Evolutionary conservation across 2,329 filamentous ascomycete species (phyloP).

Genomic region (Westerdykella aurantiaca): DNA sequence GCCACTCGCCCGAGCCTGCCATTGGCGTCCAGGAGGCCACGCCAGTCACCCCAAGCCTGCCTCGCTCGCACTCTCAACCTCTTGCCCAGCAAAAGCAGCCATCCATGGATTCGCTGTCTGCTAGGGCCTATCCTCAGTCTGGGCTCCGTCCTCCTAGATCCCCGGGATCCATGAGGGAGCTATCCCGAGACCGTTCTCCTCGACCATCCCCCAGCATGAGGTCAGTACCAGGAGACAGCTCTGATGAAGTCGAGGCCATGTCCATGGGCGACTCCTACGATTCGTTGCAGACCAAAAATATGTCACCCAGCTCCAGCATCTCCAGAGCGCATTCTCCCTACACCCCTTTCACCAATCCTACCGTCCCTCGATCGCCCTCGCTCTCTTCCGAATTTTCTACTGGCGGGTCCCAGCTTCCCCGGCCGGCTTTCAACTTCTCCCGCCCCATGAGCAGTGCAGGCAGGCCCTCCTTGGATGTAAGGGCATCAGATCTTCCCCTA

Average conservation of each 20-base stretch:
- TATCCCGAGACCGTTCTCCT: slow-evolving; percentile 20
- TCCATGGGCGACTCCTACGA: slow-evolving; percentile 56
- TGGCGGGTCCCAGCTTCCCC: slow-evolving; percentile 52
- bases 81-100: slow-evolving; percentile 35
- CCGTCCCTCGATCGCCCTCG: slow-evolving; percentile 70
- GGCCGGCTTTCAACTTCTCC: slow-evolving; percentile 88
- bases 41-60: slow-evolving; percentile 34
- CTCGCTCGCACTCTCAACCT: slow-evolving; percentile 27
- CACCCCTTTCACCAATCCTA: slow-evolving; percentile 55
- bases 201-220: slow-evolving; percentile 41
- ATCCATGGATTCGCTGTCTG: slow-evolving; percentile 36
- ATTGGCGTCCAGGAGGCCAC: slow-evolving; percentile 41
- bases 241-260: slow-evolving; percentile 64
- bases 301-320: slow-evolving; percentile 65
- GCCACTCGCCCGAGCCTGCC: slow-evolving; percentile 42
- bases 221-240: slow-evolving; percentile 47
- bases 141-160: slow-evolving; percentile 39
- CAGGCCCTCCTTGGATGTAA: slow-evolving; percentile 45
- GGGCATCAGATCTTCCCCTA: slow-evolving; percentile 31
- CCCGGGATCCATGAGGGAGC: slow-evolving; percentile 28
- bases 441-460: slow-evolving; percentile 74
- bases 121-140: slow-evolving; percentile 18
- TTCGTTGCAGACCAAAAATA: slow-evolving; percentile 63
- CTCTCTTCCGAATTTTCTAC: slow-evolving; percentile 74
- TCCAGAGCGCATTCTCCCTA: slow-evolving; percentile 57